Conservation (phyloP, 768 basidiomycete species). For the Leccinellum luteum region DNA sequence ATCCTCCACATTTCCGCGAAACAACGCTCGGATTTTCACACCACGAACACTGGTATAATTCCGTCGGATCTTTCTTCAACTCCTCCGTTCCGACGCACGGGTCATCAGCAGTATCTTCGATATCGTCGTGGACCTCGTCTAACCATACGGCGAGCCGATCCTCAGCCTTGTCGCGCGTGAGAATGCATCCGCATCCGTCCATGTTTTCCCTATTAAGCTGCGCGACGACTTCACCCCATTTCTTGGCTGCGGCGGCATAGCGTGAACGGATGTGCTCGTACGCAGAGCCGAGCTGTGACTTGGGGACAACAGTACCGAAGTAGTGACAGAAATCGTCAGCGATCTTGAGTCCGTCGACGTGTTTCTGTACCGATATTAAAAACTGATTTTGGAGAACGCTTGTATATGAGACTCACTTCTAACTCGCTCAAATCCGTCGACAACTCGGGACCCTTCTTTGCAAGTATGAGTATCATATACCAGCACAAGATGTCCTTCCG, state of each 20-base stretch:
- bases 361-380: constrained; percentile 29
- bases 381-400: neutral
- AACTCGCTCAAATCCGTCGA: constrained; percentile 48
- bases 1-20: constrained; percentile 50
- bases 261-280: constrained; percentile 46
- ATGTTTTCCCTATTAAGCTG: constrained; percentile 30
- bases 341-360: constrained; percentile 40
- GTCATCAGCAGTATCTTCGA: neutral
- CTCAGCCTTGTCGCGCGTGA: constrained; percentile 40
- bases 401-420: constrained; percentile 34
- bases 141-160: constrained; percentile 59
- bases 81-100: neutral
- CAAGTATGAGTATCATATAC: constrained; percentile 56
- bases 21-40: constrained; percentile 62
- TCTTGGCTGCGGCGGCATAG: constrained; percentile 43
- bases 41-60: constrained; percentile 57
- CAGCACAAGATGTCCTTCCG: constrained; percentile 58
- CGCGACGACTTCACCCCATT: constrained; percentile 45
- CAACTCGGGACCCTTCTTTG: constrained; percentile 47
- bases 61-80: constrained; percentile 35
- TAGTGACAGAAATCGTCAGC: constrained; percentile 50
- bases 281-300: constrained; percentile 50
- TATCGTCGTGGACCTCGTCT: constrained; percentile 41
- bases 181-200: constrained; percentile 12
- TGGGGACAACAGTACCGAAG: constrained; percentile 42